Evolutionary conservation across 2,329 filamentous ascomycete genomes (phyloP).

Genomic region (Helminthosporium solani): DNA sequence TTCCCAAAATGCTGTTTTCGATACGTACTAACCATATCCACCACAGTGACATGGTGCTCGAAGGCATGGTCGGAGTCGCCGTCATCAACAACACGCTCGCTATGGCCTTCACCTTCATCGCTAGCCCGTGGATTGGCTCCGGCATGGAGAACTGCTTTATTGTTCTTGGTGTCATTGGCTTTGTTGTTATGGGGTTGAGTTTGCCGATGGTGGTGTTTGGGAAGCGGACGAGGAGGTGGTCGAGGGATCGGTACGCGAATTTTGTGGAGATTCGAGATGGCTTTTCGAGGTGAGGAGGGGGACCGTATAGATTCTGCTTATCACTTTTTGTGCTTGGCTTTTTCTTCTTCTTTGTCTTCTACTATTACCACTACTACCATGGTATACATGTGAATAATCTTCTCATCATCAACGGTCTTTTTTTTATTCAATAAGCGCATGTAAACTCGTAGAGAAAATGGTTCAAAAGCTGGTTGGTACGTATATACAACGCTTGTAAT

Average conservation of each 20-base stretch:
- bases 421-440: no score
- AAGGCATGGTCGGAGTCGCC: constrained; percentile 22
- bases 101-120: constrained; percentile 20
- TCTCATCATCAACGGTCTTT: no score
- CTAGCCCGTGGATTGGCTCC: constrained; percentile 19
- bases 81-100: constrained; percentile 22
- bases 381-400: no score
- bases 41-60: constrained; percentile 17
- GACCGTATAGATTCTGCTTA: no score
- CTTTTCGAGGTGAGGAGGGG: constrained; percentile 11
- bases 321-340: no score
- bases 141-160: constrained; percentile 23
- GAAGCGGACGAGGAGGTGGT: constrained; percentile 17
- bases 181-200: constrained; percentile 18
- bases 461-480: no score
- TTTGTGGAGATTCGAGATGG: constrained; percentile 22
- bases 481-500: no score
- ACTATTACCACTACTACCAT: no score
- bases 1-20: neutral
- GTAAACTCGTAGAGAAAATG: no score
- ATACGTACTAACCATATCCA: neutral
- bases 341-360: no score
- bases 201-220: constrained; percentile 19
- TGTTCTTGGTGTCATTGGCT: constrained; percentile 20
- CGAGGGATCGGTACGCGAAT: constrained; percentile 16